Evolutionary conservation across 2,329 filamentous ascomycete species (phyloP), one percentile per base, ranked within the genome.

Genomic region (Stachybotrys chlorohalonatus): DNA sequence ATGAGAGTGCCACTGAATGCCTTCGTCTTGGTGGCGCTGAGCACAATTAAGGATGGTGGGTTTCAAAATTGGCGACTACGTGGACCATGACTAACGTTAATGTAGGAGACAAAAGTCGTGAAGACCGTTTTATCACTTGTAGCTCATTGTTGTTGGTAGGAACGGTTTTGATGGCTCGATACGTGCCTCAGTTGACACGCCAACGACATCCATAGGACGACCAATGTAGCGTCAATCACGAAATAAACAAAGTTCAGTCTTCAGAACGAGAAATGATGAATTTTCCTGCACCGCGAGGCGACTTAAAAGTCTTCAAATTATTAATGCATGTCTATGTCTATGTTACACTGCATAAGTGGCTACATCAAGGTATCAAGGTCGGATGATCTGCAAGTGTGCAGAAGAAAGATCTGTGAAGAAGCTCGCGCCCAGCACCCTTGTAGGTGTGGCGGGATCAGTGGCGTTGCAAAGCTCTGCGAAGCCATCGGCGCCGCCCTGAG

Each of bases 1-100:
- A 68, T 85, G 62, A 73, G 82, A 32, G 69, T 83, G 17, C 82
- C 82, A 3, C 64, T 84, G 56, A 83, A 82, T 60, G 57, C 75
- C n/a, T 76, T 80, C 58, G 76, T 80, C 7, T 74, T 82, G 11
- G 64, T 75, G 17, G 73, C 73, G 7, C 68, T 81, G 52, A 68
- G 70, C 16, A 63, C 77, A 46, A 75, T 75, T 6, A 66, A 70
- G 56, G 77, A 77, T 59, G 75, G 74, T 68, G 54, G 7, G 64
- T 56, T 16, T 16, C 24, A 16, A 9, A 3, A 11, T 48, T 16
- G 9, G 47, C 47, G n/a, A 16, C 11, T 9, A 42, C 9, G 11
- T 30, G 9, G n/a, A 16, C 9, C 15, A 9, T 48, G 42, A 16
- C 47, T 48, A 48, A 48, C n/a, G 15, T 11, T 48, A 9, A 9